A percentile compares a stretch with the other conserved stretches of the same genome.
Evolutionary conservation across 2,329 filamentous ascomycete species (phyloP).

Genomic region (Capronia coronata): DNA sequence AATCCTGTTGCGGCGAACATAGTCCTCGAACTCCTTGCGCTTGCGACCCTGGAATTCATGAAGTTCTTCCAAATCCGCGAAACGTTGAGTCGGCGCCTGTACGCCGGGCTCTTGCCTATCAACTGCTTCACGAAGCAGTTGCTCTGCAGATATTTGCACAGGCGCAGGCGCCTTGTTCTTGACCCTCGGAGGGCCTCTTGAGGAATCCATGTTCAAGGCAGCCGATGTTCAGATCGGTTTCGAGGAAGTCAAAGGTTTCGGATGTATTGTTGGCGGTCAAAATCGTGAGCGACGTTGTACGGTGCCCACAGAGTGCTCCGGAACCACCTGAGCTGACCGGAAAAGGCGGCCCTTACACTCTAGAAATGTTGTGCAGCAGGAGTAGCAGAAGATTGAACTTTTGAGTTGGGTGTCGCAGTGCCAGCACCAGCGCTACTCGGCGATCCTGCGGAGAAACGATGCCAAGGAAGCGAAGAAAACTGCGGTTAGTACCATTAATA

Average conservation of each 20-base stretch:
- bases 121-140: constrained; percentile 92
- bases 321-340: too few species aligned
- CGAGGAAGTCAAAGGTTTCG: neutral
- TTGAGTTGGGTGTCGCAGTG: neutral
- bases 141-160: constrained; percentile 88
- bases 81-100: constrained; percentile 87
- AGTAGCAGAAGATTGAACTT: neutral
- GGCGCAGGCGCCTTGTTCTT: constrained; percentile 97
- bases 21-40: constrained; percentile 94
- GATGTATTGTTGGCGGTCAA: neutral
- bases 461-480: neutral
- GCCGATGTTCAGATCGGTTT: neutral
- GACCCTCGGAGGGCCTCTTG: constrained; percentile 86
- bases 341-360: neutral
- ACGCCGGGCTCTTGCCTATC: constrained; percentile 86
- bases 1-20: constrained; percentile 87
- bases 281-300: neutral
- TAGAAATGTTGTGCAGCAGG: neutral
- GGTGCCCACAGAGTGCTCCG: neutral
- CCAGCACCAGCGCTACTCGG: neutral
- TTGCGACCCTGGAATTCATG: constrained; percentile 97
- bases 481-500: too few species aligned
- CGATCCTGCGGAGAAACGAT: neutral
- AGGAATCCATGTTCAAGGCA: constrained; percentile 66
- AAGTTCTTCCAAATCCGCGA: constrained; percentile 93